Base-by-base conservation (phyloP, 345 rosid species). In the Moringa oleifera region DNA sequence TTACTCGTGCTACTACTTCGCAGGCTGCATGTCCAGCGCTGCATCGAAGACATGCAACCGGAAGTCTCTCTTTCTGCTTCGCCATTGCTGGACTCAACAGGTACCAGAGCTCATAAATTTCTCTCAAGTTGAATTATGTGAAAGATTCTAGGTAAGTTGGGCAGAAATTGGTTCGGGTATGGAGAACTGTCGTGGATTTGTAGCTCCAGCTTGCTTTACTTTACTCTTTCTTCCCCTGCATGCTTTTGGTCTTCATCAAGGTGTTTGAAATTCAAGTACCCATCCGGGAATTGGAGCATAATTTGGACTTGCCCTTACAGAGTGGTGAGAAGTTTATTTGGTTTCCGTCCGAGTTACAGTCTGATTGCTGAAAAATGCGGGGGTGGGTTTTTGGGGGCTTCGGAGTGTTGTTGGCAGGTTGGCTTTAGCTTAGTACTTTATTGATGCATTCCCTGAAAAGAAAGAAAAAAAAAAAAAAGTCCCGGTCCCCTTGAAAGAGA, bases 21-120 rank as follows among this genome's bases (percentile, higher is more conserved):
- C 36, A 20, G 16, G 25, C 63, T 21, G 54, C 66, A 52, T 67
- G 63, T 55, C 36, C 65, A 0, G 0, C 36, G 37, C 56, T 36
- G 17, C 19, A 19, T 37, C 70, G 62, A 33, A n/a, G 56, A 62
- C 76, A 71, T 62, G 69, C 70, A 72, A 63, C 18, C 60, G 60
- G 37, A 10, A 33, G 28, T 64, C 54, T 54, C 59, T 21, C 33
- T 49, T 57, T 41, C 7, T 62, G n/a, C 23, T 53, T 15, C 15
- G 54, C 72, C 18, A 37, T 56, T 59, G 57, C 68, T 65, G 56
- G 53, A 28, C 59, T 57, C 51, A 57, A 33, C 10, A 66, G 71
- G 71, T 69, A 56, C 24, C 37, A 20, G 18, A 18, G 18, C 13
- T 33, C 20, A 16, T 36, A 7, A 58, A 18, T 7, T 51, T 33